Evolutionary conservation across 805 yeast species (phyloP), one percentile per base, ranked within the genome.

Genomic region (Suhomyces sp.): DNA sequence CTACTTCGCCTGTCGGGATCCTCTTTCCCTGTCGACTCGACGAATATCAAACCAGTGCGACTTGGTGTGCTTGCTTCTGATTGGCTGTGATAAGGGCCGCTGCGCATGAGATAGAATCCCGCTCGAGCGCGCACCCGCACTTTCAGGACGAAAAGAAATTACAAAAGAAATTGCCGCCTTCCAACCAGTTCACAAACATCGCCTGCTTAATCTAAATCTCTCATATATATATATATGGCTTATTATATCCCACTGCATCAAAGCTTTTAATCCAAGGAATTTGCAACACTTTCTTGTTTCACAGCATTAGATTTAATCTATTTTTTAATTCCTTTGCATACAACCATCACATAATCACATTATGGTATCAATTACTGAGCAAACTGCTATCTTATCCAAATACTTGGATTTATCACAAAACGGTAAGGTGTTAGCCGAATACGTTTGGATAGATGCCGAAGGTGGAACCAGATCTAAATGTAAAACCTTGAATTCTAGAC

Each of bases 401-500:
- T 93, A 93, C 70, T 69, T 88, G 59, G 87, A 82, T 63, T 82
- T 94, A 64, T 87, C 86, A 73, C 97, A 92, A 80, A 81, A 84
- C 63, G 97, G 96, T 59, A 81, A 80, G 66, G 80, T 93, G 60
- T 81, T 94, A 62, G 99, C 99, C 58, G 99, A 94, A 77, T 94
- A 94, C 79, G 86, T 94, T 73, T 94, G 99, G 99, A 87, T 94
- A 63, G 99, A 94, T 71, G 89, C 96, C 62, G 81, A 87, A 60
- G 96, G 96, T 70, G 83, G 85, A 67, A 73, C 91, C 65, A 89
- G 99, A 79, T 90, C 97, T 57, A 94, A 94, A 80, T 91, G 97
- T 77, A 88, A 86, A 76, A 94, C 99, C 53, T 78, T 94, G 60
- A 67, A 66, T 66, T 83, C 84, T 75, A 80, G 76, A 67, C 87